Percentiles rank a stretch among this genome's conserved stretches.
Conservation (phyloP, 495 filamentous ascomycete species). For the Neurospora sp. region DNA sequence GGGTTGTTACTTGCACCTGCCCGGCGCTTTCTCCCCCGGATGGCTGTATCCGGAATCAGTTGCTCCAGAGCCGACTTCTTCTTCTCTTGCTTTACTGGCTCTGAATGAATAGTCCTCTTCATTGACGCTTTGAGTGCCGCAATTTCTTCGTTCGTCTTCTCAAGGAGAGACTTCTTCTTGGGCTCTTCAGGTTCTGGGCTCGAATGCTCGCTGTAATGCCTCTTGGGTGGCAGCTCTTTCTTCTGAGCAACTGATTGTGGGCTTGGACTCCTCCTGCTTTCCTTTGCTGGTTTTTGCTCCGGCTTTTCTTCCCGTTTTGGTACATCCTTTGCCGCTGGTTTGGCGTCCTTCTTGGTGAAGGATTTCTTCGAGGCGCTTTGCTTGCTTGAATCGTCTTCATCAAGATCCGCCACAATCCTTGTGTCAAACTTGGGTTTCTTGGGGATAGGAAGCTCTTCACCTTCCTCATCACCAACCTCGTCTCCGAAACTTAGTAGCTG, state of each 20-base stretch:
- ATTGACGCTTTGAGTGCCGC: conserved; percentile 85
- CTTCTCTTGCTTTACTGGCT: conserved; percentile 42
- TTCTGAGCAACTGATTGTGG: conserved; percentile 8
- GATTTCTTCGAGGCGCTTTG: conserved; percentile 16
- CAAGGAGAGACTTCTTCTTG: conserved; percentile 32
- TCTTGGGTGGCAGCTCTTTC: conserved; percentile 12
- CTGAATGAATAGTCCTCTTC: conserved; percentile 61
- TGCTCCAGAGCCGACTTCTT: conserved; percentile 63
- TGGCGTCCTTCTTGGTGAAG: conserved; percentile 22
- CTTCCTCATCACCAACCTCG: conserved; percentile 58
- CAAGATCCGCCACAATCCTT: conserved; percentile 58
- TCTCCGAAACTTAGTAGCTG: conserved; percentile 81
- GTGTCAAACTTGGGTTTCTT: conserved; percentile 93
- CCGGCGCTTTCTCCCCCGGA: conserved; percentile 69
- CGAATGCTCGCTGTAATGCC: conserved; percentile 18
- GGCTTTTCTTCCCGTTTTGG: conserved; percentile 9
- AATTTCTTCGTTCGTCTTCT: conserved; percentile 85
- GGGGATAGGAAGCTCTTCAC: conserved; percentile 47
- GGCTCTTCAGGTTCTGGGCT: conserved; percentile 40
- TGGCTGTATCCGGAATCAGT: conserved; percentile 74
- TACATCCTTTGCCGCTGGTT: conserved; percentile 20
- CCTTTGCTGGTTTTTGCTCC: not conserved
- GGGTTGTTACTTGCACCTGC: conserved; percentile 34
- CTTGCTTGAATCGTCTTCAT: conserved; percentile 20
- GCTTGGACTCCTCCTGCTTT: conserved; percentile 18